phyloP scores from a whole-genome alignment of 2,329 filamentous ascomycete genomes.

The Colletotrichum brevisporum region DNA sequence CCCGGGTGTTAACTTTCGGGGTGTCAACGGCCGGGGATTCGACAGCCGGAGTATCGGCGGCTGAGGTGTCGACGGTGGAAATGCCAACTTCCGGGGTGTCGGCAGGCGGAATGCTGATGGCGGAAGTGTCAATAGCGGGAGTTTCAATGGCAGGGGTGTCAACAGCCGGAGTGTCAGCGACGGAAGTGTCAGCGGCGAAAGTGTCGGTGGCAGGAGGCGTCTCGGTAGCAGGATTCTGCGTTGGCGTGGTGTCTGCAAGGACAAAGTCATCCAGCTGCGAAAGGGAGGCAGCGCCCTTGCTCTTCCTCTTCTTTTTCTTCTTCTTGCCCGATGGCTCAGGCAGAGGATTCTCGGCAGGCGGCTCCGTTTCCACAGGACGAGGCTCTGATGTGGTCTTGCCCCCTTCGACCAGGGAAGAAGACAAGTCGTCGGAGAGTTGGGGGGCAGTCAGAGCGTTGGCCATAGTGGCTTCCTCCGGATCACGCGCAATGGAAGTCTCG shows the following conservation, averaged over 20 bases:
- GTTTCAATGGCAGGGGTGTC: not conserved
- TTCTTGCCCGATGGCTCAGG: conserved; percentile 42
- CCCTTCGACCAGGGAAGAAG: not conserved
- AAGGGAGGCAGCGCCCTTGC: conserved; percentile 11
- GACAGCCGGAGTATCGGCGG: conserved; percentile 1
- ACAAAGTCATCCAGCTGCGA: conserved; percentile 22
- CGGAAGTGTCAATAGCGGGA: not conserved
- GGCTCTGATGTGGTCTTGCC: conserved; percentile 18
- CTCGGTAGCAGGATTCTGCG: conserved; percentile 11
- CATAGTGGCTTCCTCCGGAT: not conserved
- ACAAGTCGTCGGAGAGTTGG: not conserved
- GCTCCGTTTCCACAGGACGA: not conserved
- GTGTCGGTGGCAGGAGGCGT: conserved; percentile 3
- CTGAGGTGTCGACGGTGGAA: not conserved
- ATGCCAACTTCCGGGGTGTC: not conserved
- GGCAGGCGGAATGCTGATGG: not conserved
- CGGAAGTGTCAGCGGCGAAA: not conserved
- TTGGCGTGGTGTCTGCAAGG: conserved; percentile 18
- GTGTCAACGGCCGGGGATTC: not conserved
- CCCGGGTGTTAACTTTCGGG: not conserved
- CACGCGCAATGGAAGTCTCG: not conserved
- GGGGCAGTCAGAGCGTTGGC: not conserved
- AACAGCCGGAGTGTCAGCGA: not conserved
- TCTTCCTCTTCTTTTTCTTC: conserved; percentile 46
- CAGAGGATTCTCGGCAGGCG: conserved; percentile 23